phyloP scores from a whole-genome alignment of 768 basidiomycete genomes.

The Mycena floridula region DNA sequence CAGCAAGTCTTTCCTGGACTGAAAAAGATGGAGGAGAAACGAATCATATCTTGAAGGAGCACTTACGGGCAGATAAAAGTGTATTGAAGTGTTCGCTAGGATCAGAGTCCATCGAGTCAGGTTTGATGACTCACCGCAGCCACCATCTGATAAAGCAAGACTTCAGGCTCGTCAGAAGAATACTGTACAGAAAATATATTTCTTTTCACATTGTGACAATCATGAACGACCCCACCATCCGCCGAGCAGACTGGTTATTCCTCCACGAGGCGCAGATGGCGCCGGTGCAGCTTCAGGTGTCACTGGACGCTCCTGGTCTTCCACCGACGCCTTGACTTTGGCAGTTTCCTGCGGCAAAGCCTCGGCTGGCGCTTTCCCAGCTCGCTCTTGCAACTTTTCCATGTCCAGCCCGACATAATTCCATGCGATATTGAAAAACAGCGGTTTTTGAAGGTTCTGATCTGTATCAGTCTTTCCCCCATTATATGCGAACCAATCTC shows the following conservation, averaged over 20 bases:
- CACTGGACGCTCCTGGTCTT: conserved; percentile 44
- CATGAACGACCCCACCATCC: conserved; percentile 68
- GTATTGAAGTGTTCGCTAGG: too few relatives aligned
- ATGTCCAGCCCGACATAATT: conserved; percentile 89
- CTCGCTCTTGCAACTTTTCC: conserved; percentile 64
- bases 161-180: too few relatives aligned
- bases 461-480: conserved; percentile 50
- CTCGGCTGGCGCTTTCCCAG: conserved; percentile 47
- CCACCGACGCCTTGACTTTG: conserved; percentile 43
- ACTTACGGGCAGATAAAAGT: too few relatives aligned
- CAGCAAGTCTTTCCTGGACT: too few relatives aligned
- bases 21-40: too few relatives aligned
- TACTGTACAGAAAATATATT: too few relatives aligned
- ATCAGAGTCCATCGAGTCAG: too few relatives aligned
- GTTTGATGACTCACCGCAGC: too few relatives aligned
- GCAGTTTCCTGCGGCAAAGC: conserved; percentile 14
- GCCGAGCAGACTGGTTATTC: conserved; percentile 63
- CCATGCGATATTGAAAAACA: conserved; percentile 92
- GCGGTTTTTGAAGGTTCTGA: conserved; percentile 65
- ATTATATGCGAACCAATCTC: conserved; percentile 75
- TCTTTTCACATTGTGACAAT: background rate
- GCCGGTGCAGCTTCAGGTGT: conserved; percentile 41
- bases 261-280: conserved; percentile 36
- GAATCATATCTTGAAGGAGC: too few relatives aligned
- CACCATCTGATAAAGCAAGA: too few relatives aligned